Evolutionary conservation across 768 basidiomycete genomes (phyloP), one percentile per base, ranked within the genome.

Genomic region (Lyophyllum semitale): DNA sequence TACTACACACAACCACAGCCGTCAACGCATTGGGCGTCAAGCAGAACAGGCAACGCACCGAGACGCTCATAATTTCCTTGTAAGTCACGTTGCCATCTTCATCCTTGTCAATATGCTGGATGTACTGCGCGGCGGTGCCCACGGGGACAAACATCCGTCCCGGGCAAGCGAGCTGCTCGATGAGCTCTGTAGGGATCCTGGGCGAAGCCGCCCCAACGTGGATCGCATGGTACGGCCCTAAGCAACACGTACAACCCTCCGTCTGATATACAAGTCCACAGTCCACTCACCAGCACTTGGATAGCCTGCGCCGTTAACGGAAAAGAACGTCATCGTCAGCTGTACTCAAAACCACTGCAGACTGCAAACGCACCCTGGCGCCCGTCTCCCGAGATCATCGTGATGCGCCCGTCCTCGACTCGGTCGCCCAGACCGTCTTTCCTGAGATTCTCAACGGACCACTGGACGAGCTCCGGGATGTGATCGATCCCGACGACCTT

Each of bases 201-300:
- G 91, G 88, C 0, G 95, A 87, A 0, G 96, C 95, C 0, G 96
- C 96, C 3, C 96, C 96, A 33, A 98, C 95, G 61, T 98, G 95
- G 47, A 98, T 97, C 0, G 84, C 88, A 57, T 93, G 82, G 65
- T 86, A 93, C 0, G 89, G 89, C 3, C 78, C 87, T 84, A 56
- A 20, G 17, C 27, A 41, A 7, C 12, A 7, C 25, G 1, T 27
- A 32, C 26, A 9, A 11, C 22, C 15, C n/a, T 8, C 29, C 23
- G 17, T 30, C 29, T 11, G 6, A 18, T 26, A 22, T 12, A 15
- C 0, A 5, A 35, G 26, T 13, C 13, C 33, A 13, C 1, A 12
- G 12, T 8, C n/a, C 13, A 56, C 73, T 52, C 27, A 73, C 78
- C 76, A 20, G 55, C 68, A 6, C 61, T 55, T 26, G 66, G 59